Evolutionary conservation across 2,329 filamentous ascomycete species (phyloP).

Genomic region (Coniella vitis): DNA sequence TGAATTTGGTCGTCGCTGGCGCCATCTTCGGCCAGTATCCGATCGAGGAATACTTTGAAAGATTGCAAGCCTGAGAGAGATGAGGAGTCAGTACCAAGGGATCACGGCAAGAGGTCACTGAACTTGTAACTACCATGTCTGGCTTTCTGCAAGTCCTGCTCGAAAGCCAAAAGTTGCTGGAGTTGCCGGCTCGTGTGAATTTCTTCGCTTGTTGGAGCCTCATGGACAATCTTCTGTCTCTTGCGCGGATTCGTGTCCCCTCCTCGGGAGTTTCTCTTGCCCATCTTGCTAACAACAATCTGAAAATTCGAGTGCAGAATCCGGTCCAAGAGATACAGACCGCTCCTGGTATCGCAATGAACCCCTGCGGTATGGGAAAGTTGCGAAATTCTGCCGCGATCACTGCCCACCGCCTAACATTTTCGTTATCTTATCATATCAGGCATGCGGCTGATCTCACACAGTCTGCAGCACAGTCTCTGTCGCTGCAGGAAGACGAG

Average conservation of each 20-base stretch:
- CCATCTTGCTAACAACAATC: conserved; percentile 2
- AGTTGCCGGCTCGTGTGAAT: conserved; percentile 60
- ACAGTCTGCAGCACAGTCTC: neutral
- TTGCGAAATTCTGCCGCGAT: conserved; percentile 3
- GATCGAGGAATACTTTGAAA: conserved; percentile 66
- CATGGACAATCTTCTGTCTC: conserved; percentile 49
- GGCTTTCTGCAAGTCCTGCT: conserved; percentile 60
- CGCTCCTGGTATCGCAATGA: neutral
- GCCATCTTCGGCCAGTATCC: conserved; percentile 47
- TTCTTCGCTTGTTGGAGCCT: conserved; percentile 53
- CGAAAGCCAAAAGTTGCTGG: conserved; percentile 60
- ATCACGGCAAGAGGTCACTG: neutral
- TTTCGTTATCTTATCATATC: conserved; percentile 7
- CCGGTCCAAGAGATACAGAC: neutral
- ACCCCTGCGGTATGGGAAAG: neutral
- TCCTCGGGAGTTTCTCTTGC: conserved; percentile 22
- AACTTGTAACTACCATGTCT: conserved; percentile 49
- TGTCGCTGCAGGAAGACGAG: no score
- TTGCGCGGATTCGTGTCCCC: conserved; percentile 39
- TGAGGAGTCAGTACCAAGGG: conserved; percentile 5
- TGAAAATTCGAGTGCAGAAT: neutral
- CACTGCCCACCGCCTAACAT: conserved; percentile 1
- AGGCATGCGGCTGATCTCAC: neutral
- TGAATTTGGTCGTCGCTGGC: conserved; percentile 41
- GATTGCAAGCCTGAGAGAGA: conserved; percentile 51